Evolutionary conservation across 1,284 basidiomycete species (phyloP), one percentile per base, ranked within the genome.

Genomic region (Trametes sp.): DNA sequence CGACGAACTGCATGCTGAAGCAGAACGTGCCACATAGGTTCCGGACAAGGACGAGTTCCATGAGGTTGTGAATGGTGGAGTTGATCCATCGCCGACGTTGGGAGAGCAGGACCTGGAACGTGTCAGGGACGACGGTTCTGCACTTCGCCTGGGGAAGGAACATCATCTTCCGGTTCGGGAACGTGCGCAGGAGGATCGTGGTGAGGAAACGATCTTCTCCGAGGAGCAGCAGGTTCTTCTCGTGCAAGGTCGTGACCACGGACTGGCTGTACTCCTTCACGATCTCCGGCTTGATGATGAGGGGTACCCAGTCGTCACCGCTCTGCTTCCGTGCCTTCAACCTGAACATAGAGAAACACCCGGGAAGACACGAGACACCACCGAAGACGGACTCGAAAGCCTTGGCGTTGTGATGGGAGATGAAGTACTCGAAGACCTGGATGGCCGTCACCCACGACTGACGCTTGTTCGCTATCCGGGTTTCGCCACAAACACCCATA

Each of bases 81-180:
- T 98, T 99, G 83, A 99, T 99, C 98, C 98, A 99, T 68, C 98
- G 91, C 29, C 98, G 90, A 35, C 98, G 93, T 76, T 99, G 98
- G 1, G 97, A 99, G 13, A 99, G 86, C 46, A 99, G 84, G 53
- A 99, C 87, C 42, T 83, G 82, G 80, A 99, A 99, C 0, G 95
- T 96, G 75, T 99, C 96, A 9, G 98, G 98, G 26, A 96, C 98
- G 72, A 99, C 88, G 16, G 98, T 99, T 66, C 95, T 85, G 77
- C 98, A 99, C 63, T 88, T 86, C 4, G 98, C 98, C 77, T 98
- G 95, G 0, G 98, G 98, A 59, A 98, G 87, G 80, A 99, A 99
- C 87, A 99, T 94, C 95, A 99, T 99, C 81, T 98, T 98, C 67
- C 98, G 88, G 73, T 96, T 94, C 19, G 98, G 98, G 83, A 99